Evolutionary conservation across 139 green algal species (phyloP), one percentile per base, ranked within the genome.

Genomic region (Volvox africanus): DNA sequence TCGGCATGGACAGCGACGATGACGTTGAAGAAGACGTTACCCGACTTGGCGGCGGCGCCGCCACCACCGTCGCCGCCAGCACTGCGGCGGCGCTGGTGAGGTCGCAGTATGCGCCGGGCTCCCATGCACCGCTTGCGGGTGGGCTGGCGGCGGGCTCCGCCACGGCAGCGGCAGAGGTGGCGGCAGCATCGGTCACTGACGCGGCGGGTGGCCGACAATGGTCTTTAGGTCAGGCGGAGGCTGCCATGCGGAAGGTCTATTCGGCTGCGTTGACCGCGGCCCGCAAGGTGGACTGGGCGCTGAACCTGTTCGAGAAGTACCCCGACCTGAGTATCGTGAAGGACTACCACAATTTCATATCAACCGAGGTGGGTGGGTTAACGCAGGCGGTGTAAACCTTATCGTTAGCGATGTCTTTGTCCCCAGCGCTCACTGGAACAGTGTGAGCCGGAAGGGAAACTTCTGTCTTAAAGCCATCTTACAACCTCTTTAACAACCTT

Each of bases 201-300:
- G 3, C 22, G 37, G 76, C 65, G 3, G 37, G 37, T 30, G 80
- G 28, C 1, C 75, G 32, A 9, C 75, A 55, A 2, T 75, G 76
- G 67, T 62, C 83, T 16, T 13, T 89, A 37, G 24, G 17, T 19
- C 36, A 68, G 85, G 85, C 85, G 37, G 85, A 89, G 69, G 50
- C 50, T 9, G 44, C 24, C 28, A 89, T 89, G 85, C 69, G 85
- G 22, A 89, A 82, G 85, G 69, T 50, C 6, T 89, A 89, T 28
- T 3, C 18, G 0, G 37, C 28, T 0, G 85, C 76, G n/a, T n/a
- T 89, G 28, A 32, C n/a, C 36, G 69, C 69, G 44, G 85, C 85
- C 18, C 28, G 69, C 2, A 89, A 89, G 69, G 69, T 82, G 26
- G 2, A 50, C 28, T 35, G 28, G 21, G 37, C 68, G 44, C 37